Percentiles rank a stretch among this genome's conserved stretches.
Evolutionary conservation across 75 land plant genomes (phyloP).

Genomic region (Selaginella tamariscina): DNA sequence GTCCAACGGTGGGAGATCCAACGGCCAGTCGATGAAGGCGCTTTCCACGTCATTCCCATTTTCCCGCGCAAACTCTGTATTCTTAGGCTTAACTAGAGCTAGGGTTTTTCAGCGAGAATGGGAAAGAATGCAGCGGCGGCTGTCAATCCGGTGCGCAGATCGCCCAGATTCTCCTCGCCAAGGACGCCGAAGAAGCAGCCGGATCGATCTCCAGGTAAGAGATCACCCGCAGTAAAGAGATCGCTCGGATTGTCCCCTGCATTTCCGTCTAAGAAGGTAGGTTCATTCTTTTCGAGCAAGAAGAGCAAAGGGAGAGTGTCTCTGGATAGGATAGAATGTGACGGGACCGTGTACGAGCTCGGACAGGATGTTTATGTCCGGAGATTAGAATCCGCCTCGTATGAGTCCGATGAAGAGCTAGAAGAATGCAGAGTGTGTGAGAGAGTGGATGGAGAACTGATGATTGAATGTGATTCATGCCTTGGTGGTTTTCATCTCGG

Average conservation of each 20-base stretch:
- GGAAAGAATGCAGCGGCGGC: not conserved
- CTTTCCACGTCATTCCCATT: too few relatives aligned
- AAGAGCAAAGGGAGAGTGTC: not conserved
- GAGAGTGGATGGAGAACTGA: conserved; percentile 33
- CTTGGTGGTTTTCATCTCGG: conserved; percentile 75
- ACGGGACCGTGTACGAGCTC: conserved; percentile 47
- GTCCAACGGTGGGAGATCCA: too few relatives aligned
- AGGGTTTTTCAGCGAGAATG: too few relatives aligned
- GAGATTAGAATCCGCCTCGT: conserved; percentile 42
- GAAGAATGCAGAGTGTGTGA: conserved; percentile 82
- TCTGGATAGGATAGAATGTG: conserved; percentile 10
- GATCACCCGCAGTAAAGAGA: not conserved
- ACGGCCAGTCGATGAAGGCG: too few relatives aligned
- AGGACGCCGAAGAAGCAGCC: too few relatives aligned
- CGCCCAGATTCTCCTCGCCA: not conserved
- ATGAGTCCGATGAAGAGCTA: conserved; percentile 35
- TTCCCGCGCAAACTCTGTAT: too few relatives aligned
- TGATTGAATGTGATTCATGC: conserved; percentile 93
- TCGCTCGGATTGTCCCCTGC: not conserved
- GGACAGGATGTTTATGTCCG: conserved; percentile 93
- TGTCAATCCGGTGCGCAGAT: not conserved
- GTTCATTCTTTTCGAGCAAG: not conserved
- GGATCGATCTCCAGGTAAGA: not conserved
- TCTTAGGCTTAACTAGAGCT: too few relatives aligned
- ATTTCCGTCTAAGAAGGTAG: not conserved